These are phyloP conservation scores for Geosmithia flava DNA, from an alignment of 2,329 filamentous ascomycete genomes.

Conservation along the genomic window DNA sequence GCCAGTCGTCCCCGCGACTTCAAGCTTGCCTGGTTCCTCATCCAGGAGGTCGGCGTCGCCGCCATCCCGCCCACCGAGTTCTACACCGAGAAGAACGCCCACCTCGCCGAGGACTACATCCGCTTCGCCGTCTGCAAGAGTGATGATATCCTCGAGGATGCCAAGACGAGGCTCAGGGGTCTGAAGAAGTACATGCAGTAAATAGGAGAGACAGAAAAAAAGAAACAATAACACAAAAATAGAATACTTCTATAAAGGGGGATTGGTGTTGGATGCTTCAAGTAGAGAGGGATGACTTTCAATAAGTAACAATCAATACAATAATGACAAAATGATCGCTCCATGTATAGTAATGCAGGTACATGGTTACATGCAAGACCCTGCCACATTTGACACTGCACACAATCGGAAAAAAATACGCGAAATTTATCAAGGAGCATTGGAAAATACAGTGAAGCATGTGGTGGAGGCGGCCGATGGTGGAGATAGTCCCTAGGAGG, in stretches of 20 bases:
- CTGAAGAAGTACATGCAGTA: constrained; percentile 57
- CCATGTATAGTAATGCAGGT: too few species aligned
- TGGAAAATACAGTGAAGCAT: not conserved
- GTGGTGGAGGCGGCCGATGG: constrained; percentile 15
- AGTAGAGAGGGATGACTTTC: too few species aligned
- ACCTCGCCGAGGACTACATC: constrained; percentile 85
- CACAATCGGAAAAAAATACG: too few species aligned
- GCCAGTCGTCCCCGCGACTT: constrained; percentile 81
- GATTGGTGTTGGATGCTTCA: too few species aligned
- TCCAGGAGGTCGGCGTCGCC: constrained; percentile 90
- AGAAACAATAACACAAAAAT: not conserved
- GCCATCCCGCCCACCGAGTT: constrained; percentile 96
- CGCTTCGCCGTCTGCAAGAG: constrained; percentile 95
- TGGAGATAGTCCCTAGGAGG: constrained; percentile 9
- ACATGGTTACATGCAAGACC: too few species aligned
- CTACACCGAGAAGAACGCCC: constrained; percentile 74
- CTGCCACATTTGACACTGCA: too few species aligned
- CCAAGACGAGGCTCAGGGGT: constrained; percentile 62
- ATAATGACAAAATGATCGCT: too few species aligned
- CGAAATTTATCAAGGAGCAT: not conserved
- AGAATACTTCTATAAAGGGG: not conserved
- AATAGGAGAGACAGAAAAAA: not conserved
- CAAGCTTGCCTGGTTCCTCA: constrained; percentile 91
- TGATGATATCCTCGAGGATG: constrained; percentile 68
- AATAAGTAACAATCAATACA: too few species aligned